These are phyloP conservation scores for Cercospora sp. DNA, from an alignment of 2,329 filamentous ascomycete species.

Conservation along the genomic window DNA sequence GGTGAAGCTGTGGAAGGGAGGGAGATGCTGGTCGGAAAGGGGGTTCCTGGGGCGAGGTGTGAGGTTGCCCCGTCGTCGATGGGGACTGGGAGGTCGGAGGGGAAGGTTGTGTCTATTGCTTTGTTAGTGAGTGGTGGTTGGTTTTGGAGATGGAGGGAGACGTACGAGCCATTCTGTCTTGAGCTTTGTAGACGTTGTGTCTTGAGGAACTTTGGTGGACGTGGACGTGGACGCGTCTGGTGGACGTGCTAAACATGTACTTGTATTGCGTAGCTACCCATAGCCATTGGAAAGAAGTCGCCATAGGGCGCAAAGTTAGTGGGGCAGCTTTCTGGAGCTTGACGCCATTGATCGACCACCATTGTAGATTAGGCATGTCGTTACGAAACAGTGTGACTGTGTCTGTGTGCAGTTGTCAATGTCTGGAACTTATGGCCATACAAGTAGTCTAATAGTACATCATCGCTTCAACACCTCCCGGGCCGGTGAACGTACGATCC, in stretches of 20 bases:
- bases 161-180: not conserved
- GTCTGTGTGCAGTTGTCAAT: too few relatives aligned
- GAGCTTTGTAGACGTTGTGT: not conserved
- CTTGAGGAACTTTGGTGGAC: not conserved
- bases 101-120: constrained; percentile 30
- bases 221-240: not conserved
- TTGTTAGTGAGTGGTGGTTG: not conserved
- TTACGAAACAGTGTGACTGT: not conserved
- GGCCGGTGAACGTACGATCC: too few relatives aligned
- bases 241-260: not conserved
- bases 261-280: not conserved
- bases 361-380: not conserved
- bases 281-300: not conserved
- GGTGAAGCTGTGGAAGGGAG: constrained; percentile 38
- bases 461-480: too few relatives aligned
- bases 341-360: not conserved
- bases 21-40: constrained; percentile 38
- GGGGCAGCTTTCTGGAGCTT: not conserved
- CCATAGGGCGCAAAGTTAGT: not conserved
- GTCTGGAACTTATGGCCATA: too few relatives aligned
- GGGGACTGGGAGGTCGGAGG: constrained; percentile 41
- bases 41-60: constrained; percentile 36
- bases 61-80: constrained; percentile 45
- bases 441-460: too few relatives aligned
- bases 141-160: not conserved